These are phyloP conservation scores for Digitaria exilis DNA, from an alignment of 202 grass and related monocot genomes.

Conservation along the genomic window DNA sequence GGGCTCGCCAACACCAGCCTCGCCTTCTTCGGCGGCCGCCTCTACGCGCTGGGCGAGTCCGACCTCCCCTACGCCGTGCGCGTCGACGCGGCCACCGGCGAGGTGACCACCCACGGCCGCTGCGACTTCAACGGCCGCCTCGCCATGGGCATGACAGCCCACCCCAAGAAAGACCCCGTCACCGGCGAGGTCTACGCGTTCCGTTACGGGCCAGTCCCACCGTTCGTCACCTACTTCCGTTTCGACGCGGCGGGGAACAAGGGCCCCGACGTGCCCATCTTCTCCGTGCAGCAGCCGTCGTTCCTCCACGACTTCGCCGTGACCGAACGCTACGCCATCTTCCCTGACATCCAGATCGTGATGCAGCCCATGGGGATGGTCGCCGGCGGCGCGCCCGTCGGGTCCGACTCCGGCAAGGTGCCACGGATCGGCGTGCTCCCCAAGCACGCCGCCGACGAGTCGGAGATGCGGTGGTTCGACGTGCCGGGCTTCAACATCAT, in stretches of 20 bases:
- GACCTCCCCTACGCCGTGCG: slow-evolving; percentile 81
- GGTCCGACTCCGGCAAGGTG: slow-evolving; percentile 61
- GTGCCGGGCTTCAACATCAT: slow-evolving; percentile 82
- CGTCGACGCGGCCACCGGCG: slow-evolving; percentile 55
- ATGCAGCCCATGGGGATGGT: slow-evolving; percentile 98
- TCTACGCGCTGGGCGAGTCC: slow-evolving; percentile 87
- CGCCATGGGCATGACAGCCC: slow-evolving; percentile 88
- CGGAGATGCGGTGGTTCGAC: slow-evolving; percentile 87
- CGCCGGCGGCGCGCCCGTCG: slow-evolving; percentile 58
- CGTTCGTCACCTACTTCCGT: slow-evolving; percentile 86
- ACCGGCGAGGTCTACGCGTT: slow-evolving; percentile 85
- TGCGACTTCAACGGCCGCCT: slow-evolving; percentile 71
- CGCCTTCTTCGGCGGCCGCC: slow-evolving; percentile 66
- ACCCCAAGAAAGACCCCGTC: slow-evolving; percentile 77
- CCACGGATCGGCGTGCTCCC: slow-evolving; percentile 79
- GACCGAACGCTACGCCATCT: slow-evolving; percentile 67
- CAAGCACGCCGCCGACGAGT: slow-evolving; percentile 63
- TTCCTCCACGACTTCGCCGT: slow-evolving; percentile 94
- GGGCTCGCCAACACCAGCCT: slow-evolving; percentile 92
- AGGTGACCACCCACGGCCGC: slow-evolving; percentile 63
- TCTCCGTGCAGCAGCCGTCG: slow-evolving; percentile 66
- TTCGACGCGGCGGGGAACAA: slow-evolving; percentile 86
- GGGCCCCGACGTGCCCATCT: slow-evolving; percentile 74
- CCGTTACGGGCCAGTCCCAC: slow-evolving; percentile 71
- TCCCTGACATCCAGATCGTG: slow-evolving; percentile 80